Percentiles rank a stretch among this genome's conserved stretches.
phyloP scores from a whole-genome alignment of 2,329 filamentous ascomycete species.

The Moelleriella libera region DNA sequence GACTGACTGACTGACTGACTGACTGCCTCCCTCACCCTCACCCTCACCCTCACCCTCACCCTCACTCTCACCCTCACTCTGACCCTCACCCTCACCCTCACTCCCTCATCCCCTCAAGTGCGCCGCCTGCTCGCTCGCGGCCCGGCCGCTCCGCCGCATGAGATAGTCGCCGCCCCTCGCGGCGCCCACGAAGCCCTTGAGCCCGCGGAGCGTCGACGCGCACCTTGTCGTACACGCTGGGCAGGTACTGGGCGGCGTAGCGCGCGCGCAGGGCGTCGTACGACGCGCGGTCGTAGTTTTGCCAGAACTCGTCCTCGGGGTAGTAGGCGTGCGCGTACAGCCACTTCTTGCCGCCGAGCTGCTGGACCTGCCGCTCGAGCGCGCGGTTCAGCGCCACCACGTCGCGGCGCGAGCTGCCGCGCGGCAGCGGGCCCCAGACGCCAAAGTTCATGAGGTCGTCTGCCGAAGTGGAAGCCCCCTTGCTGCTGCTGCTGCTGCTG shows the following conservation, averaged over 20 bases:
- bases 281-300: constrained; percentile 42
- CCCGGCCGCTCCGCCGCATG: constrained; percentile 16
- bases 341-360: constrained; percentile 53
- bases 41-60: too few relatives aligned
- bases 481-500: too few relatives aligned
- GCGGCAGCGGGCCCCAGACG: constrained; percentile 38
- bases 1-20: too few relatives aligned
- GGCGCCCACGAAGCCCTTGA: constrained; percentile 31
- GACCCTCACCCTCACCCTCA: too few relatives aligned
- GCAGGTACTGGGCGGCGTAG: constrained; percentile 45
- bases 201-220: constrained; percentile 31
- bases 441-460: constrained; percentile 42
- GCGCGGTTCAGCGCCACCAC: constrained; percentile 42
- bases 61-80: too few relatives aligned
- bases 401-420: constrained; percentile 20
- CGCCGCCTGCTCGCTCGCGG: background rate
- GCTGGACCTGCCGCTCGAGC: constrained; percentile 43
- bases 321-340: constrained; percentile 59
- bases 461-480: constrained; percentile 6
- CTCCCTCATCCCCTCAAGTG: too few relatives aligned
- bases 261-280: constrained; percentile 44
- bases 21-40: too few relatives aligned
- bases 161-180: constrained; percentile 31
- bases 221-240: constrained; percentile 55
- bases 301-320: constrained; percentile 54